Base-by-base conservation (phyloP, 2,329 filamentous ascomycete genomes). In the Colletotrichum sidae region DNA sequence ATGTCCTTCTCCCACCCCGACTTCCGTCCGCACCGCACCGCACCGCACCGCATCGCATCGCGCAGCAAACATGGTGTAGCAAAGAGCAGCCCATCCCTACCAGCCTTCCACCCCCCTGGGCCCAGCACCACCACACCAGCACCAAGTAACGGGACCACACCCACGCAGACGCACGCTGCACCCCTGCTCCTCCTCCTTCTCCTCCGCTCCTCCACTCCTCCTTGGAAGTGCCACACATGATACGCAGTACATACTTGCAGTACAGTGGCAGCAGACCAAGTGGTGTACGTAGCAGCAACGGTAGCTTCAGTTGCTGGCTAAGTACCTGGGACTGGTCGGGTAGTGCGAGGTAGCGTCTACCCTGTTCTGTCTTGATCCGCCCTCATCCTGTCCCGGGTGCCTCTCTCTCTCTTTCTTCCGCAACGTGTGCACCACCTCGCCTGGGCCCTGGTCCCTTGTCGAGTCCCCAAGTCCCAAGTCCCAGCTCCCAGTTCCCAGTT, bases 371-470 rank as follows among this genome's bases (percentile, higher is more conserved):
- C 46, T 34, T 25, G 39, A 34, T 52, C 25, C 11, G 53, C 46
- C 53, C 37, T 34, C 38, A 42, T 15, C 55, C 55, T 58, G 55
- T 58, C 55, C 55, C 44, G 46, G 46, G 55, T 44, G 50, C 55
- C 46, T 15, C 25, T 25, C 4, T 25, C 25, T 25, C 25, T 25
- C 25, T 25, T 25, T 25, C 25, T 25, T 25, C 25, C 25, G 25
- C 25, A 25, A 25, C 25, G 25, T 25, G 25, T 25, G 25, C 25
- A 25, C 25, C 25, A 25, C 25, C 25, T 25, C 25, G 25, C 25
- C 25, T 25, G 25, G 25, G 25, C 25, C 25, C 25, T 25, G 4
- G 25, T 25, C 25, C 25, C 25, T 25, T 25, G 25, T 25, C 25
- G 25, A 25, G 25, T 25, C 25, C 25, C 25, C 25, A 25, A 25